A percentile compares a stretch with the other conserved stretches of the same genome.
These are phyloP conservation scores for Yamadazyma buinensis DNA, from an alignment of 1,139 yeast species.

Conservation along the genomic window DNA sequence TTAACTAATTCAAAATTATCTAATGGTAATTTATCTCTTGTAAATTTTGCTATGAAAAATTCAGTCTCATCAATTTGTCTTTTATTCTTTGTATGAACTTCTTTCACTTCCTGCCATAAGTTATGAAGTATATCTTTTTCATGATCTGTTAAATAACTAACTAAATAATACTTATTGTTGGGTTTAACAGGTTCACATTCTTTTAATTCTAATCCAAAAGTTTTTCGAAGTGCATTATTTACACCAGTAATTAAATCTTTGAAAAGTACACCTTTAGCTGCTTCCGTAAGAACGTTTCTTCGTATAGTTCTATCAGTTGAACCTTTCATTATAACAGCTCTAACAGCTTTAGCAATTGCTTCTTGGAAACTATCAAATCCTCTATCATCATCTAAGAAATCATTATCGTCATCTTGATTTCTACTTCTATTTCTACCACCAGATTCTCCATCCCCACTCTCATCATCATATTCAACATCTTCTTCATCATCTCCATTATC, in stretches of 20 bases:
- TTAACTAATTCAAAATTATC: conserved; percentile 28
- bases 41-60: conserved; percentile 17
- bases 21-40: conserved; percentile 13
- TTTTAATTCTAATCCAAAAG: conserved; percentile 31
- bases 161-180: conserved; percentile 15
- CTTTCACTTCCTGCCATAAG: conserved; percentile 16
- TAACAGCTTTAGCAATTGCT: neutral
- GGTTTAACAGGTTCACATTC: conserved; percentile 9
- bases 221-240: conserved; percentile 14
- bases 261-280: neutral
- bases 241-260: conserved; percentile 1
- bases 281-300: conserved; percentile 22
- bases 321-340: conserved; percentile 4
- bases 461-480: neutral
- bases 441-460: neutral
- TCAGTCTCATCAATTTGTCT: conserved; percentile 9
- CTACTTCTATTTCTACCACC: no score
- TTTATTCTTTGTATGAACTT: conserved; percentile 4
- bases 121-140: conserved; percentile 22
- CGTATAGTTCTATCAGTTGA: conserved; percentile 4
- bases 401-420: neutral
- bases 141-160: conserved; percentile 17
- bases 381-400: neutral
- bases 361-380: conserved; percentile 1
- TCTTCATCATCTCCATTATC: neutral